phyloP scores from a whole-genome alignment of 768 basidiomycete genomes.

The Hericium coralloides region DNA sequence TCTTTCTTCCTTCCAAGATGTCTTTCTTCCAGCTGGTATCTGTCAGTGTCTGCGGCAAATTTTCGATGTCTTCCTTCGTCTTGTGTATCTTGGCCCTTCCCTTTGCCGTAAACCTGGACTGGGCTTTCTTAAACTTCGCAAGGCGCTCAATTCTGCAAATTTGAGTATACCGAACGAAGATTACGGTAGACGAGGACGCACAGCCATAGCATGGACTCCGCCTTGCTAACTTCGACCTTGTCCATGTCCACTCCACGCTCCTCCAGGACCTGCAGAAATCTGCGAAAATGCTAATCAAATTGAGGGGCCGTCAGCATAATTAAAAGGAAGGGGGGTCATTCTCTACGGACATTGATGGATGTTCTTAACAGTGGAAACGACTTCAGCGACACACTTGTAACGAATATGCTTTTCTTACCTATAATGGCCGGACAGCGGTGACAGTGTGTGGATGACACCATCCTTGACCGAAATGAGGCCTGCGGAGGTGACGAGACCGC shows the following conservation, averaged over 20 bases:
- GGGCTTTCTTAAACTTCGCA: conserved; percentile 33
- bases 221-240: conserved; percentile 53
- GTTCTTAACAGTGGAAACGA: conserved; percentile 27
- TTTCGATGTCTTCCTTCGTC: conserved; percentile 18
- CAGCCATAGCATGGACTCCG: conserved; percentile 50
- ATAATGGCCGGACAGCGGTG: conserved; percentile 63
- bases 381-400: not conserved
- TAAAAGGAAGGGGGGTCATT: too few species aligned
- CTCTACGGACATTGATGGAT: conserved; percentile 38
- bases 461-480: conserved; percentile 57
- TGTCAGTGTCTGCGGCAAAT: not conserved
- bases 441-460: conserved; percentile 49
- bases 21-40: conserved; percentile 24
- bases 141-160: conserved; percentile 37
- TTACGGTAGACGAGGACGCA: conserved; percentile 17
- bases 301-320: not conserved
- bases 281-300: conserved; percentile 43
- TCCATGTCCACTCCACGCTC: conserved; percentile 49
- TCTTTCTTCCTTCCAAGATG: conserved; percentile 21
- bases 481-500: conserved; percentile 55
- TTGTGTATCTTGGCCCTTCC: conserved; percentile 27
- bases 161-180: not conserved
- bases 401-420: conserved; percentile 20
- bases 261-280: conserved; percentile 43
- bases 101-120: conserved; percentile 20